These are phyloP conservation scores for Schizophyllum commune DNA, from an alignment of 1,284 basidiomycete species.

Conservation along the genomic window DNA sequence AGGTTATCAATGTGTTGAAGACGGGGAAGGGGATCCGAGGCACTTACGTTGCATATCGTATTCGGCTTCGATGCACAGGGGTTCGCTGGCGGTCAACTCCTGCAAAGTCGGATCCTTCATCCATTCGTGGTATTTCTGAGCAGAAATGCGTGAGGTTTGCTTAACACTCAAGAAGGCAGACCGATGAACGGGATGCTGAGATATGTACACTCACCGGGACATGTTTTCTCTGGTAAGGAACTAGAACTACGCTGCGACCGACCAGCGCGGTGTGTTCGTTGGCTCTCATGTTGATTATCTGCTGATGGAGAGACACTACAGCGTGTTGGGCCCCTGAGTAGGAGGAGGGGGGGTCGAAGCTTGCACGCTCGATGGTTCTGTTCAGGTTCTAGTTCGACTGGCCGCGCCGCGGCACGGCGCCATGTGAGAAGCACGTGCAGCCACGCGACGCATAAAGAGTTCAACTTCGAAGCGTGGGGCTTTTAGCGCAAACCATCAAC, in stretches of 20 bases:
- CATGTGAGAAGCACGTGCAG: too few relatives aligned
- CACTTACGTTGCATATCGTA: conserved; percentile 85
- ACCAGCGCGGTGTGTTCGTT: conserved; percentile 24
- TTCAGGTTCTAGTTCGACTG: too few relatives aligned
- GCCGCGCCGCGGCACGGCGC: too few relatives aligned
- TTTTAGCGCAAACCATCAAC: too few relatives aligned
- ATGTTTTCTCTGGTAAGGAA: conserved; percentile 28
- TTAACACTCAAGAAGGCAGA: neutral
- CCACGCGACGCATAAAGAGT: too few relatives aligned
- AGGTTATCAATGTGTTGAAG: neutral
- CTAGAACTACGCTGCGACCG: conserved; percentile 25
- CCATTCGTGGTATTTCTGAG: conserved; percentile 85
- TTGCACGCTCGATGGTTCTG: too few relatives aligned
- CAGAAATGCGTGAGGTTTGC: conserved; percentile 1
- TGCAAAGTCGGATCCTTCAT: conserved; percentile 77
- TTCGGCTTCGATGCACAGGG: conserved; percentile 77
- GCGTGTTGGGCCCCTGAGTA: too few relatives aligned
- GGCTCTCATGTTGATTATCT: conserved; percentile 17
- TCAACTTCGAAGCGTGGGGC: too few relatives aligned
- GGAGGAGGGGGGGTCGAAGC: too few relatives aligned
- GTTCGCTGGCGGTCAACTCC: conserved; percentile 81
- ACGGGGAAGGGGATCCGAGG: neutral
- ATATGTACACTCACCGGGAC: conserved; percentile 22
- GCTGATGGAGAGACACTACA: neutral
- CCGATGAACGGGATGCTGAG: neutral